Evolutionary conservation across 2,329 filamentous ascomycete species (phyloP), one percentile per base, ranked within the genome.

Genomic region (Fusarium neocosmosporiellum): DNA sequence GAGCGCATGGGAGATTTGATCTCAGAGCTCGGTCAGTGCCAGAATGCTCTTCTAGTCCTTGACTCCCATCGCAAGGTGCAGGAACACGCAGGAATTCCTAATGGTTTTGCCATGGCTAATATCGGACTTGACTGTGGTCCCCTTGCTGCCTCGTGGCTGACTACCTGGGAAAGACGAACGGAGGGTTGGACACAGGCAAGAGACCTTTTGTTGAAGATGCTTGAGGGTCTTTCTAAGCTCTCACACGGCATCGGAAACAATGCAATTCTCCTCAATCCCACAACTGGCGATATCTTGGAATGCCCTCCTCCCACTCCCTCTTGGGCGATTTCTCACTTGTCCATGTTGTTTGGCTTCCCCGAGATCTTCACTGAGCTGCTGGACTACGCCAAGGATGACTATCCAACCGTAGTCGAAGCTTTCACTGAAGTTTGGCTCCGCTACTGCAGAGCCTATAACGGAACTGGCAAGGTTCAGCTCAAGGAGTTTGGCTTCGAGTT

Each of bases 1-100:
- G 88, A 90, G 79, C 84, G 88, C 8, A 83, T 84, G 0, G 88
- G 88, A 0, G 88, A 90, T 36, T 24, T 73, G 5, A 72, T 73
- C 24, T 37, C 37, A 14, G 69, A 72, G 37, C 66, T 73, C 1
- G 43, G 66, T 14, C 6, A 60, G 1, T 73, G 69, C 7, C 71
- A 73, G n/a, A 22, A 65, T 20, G 55, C 71, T 5, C 62, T 72
- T 2, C 22, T 68, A 14, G 53, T 50, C 3, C 66, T 73, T 5
- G 71, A 73, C 36, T 72, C 71, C 1, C 71, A 73, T 27, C 61
- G 71, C 9, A 73, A 73, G 14, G 71, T 73, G 2, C 71, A 73
- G n/a, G 14, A 66, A 9, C 69, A 73, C 11, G 66, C 54, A 14
- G 64, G n/a, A 1, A 54, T 73, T 18, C 69, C 71, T 5, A 60